Evolutionary conservation across 768 basidiomycete species (phyloP).

Genomic region (Nevesoporus exiguus): DNA sequence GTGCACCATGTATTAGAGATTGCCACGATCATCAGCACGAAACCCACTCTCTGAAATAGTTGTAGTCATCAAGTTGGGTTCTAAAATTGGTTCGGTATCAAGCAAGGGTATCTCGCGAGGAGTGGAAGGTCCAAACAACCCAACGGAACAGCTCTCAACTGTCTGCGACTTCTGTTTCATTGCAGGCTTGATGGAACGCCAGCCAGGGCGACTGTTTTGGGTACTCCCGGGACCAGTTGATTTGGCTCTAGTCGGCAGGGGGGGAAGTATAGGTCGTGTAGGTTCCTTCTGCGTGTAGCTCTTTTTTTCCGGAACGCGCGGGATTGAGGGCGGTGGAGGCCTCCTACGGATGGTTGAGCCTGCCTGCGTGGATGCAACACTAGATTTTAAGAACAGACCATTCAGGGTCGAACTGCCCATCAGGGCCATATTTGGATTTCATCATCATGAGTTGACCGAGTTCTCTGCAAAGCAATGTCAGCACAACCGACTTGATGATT

Average conservation of each 20-base stretch:
- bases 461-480: constrained; percentile 45
- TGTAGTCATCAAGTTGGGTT: neutral
- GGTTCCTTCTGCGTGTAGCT: neutral
- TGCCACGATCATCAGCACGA: neutral
- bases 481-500: neutral
- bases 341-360: neutral
- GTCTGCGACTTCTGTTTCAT: neutral
- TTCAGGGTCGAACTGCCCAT: constrained; percentile 79
- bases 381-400: constrained; percentile 44
- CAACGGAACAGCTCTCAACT: neutral
- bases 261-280: neutral
- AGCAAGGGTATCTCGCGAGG: neutral
- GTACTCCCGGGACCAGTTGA: neutral
- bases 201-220: neutral
- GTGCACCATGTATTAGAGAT: neutral
- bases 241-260: neutral
- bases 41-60: neutral
- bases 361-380: neutral
- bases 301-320: neutral
- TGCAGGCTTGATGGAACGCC: neutral
- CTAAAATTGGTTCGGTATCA: neutral
- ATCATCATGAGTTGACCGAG: constrained; percentile 67
- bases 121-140: neutral
- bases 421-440: constrained; percentile 75
- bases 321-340: neutral